Conservation (phyloP, 352 stramenopile species). For the Pythium coloratum region DNA sequence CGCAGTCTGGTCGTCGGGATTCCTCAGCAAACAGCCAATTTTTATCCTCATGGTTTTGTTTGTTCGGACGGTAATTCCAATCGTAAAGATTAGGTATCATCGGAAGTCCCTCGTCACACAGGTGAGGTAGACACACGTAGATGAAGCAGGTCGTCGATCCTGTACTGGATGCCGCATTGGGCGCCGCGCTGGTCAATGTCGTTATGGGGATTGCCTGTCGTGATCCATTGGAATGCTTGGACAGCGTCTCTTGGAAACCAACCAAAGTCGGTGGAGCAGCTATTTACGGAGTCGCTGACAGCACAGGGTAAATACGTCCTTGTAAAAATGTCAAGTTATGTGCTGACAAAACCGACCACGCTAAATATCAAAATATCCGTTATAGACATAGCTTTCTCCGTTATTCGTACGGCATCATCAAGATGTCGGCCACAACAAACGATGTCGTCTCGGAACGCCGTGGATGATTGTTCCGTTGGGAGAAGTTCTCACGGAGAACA, state of each 20-base stretch:
- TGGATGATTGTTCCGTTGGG: background rate
- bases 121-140: background rate
- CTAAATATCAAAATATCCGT: no score
- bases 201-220: background rate
- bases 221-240: background rate
- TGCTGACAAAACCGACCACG: no score
- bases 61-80: conserved; percentile 89
- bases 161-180: background rate
- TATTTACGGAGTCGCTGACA: background rate
- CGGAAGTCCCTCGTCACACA: conserved; percentile 35
- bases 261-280: conserved; percentile 12
- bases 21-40: conserved; percentile 90
- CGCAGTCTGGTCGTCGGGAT: conserved; percentile 27
- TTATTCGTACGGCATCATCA: no score
- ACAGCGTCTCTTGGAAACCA: conserved; percentile 4
- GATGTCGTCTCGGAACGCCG: background rate
- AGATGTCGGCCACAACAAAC: background rate
- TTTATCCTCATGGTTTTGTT: conserved; percentile 63
- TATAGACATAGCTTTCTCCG: no score
- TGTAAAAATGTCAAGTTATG: background rate
- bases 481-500: background rate
- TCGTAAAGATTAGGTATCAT: conserved; percentile 80
- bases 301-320: background rate
- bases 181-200: background rate
- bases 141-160: background rate